phyloP scores from a whole-genome alignment of 148 eudicot genomes.

The Silene conica region DNA sequence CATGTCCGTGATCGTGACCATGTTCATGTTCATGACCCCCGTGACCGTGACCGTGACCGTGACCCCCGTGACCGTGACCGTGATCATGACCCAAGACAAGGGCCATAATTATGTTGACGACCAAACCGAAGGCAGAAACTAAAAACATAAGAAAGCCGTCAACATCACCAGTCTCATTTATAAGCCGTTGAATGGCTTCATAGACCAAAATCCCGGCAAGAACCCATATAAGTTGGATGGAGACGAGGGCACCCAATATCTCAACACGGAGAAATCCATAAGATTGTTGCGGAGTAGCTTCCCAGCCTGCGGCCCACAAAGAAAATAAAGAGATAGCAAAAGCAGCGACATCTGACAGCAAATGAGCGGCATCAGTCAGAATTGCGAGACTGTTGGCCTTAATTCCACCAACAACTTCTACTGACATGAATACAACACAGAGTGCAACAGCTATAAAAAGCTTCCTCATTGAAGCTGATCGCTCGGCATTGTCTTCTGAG shows the following conservation, averaged over 20 bases:
- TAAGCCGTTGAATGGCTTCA: constrained; percentile 63
- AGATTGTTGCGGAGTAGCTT: constrained; percentile 81
- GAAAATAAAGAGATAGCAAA: constrained; percentile 87
- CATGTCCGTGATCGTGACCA: constrained; percentile 24
- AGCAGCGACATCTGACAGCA: constrained; percentile 87
- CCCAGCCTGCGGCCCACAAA: constrained; percentile 94
- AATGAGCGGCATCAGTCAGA: constrained; percentile 82
- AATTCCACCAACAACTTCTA: constrained; percentile 86
- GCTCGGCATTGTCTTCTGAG: constrained; percentile 57
- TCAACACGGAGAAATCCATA: constrained; percentile 87
- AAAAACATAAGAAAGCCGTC: constrained; percentile 81
- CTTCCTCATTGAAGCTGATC: constrained; percentile 73
- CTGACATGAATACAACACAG: constrained; percentile 69
- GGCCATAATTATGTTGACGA: constrained; percentile 78
- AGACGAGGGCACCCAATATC: constrained; percentile 77
- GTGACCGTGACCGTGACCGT: constrained; percentile 18
- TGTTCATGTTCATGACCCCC: constrained; percentile 39
- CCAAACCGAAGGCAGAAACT: constrained; percentile 72
- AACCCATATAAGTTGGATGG: constrained; percentile 92
- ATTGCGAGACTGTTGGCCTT: constrained; percentile 89
- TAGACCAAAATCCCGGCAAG: constrained; percentile 84
- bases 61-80: constrained; percentile 19
- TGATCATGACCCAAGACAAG: constrained; percentile 76
- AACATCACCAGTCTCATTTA: constrained; percentile 65
- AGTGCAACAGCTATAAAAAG: constrained; percentile 67